Conservation (phyloP, 106 monocot genomes). For the Dendrobium chrysotoxum region DNA sequence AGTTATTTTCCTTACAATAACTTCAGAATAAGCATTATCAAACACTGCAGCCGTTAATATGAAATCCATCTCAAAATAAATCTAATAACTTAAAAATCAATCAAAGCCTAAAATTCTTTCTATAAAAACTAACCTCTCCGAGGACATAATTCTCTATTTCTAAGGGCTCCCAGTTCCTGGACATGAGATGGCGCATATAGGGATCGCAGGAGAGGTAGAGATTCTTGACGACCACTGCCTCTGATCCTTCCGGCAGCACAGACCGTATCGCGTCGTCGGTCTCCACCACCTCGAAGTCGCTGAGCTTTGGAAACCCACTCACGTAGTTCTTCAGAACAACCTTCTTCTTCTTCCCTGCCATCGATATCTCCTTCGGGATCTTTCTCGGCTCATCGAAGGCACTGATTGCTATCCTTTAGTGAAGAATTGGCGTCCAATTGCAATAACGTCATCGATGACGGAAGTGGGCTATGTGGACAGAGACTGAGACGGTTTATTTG, state of each 20-base stretch:
- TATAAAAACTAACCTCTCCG: slow-evolving; percentile 26
- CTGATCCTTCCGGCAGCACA: neutral
- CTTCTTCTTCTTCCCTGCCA: slow-evolving; percentile 7
- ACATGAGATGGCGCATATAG: slow-evolving; percentile 59
- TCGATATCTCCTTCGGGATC: neutral
- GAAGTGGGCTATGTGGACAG: no score
- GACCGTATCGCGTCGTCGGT: neutral
- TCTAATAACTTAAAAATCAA: no score
- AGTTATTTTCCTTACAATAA: no score
- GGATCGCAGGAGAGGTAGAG: slow-evolving; percentile 68
- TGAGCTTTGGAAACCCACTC: slow-evolving; percentile 2
- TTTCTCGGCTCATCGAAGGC: no score
- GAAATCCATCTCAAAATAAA: no score
- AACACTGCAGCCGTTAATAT: no score
- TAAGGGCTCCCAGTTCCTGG: slow-evolving; percentile 19
- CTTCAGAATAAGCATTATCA: no score
- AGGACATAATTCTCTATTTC: slow-evolving; percentile 39
- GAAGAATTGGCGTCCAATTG: no score
- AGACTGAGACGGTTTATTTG: no score
- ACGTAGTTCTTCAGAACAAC: slow-evolving; percentile 8
- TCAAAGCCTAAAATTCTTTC: neutral
- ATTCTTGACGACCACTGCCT: slow-evolving; percentile 41
- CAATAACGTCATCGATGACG: no score
- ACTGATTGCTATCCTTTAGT: no score
- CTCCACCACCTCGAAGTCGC: slow-evolving; percentile 4